Base-by-base conservation (phyloP, 805 yeast species). In the Metschnikowia baotianmanensis region DNA sequence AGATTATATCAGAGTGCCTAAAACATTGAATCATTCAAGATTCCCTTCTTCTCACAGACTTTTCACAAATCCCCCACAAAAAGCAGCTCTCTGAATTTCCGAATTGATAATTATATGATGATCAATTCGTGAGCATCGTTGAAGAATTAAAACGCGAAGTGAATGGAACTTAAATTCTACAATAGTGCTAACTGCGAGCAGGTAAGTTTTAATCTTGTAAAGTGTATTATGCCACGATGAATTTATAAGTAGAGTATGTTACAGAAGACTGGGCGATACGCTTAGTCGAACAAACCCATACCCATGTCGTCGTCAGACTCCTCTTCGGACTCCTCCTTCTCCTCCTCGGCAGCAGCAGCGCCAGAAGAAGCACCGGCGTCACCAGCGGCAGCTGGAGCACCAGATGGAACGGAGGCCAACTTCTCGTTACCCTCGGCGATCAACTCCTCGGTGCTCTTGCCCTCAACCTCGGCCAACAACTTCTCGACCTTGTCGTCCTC, bases 341-440 rank as follows among this genome's bases (percentile, higher is more conserved):
- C 55, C 50, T 48, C 60, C 45, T 50, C 66, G 26, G 52, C 63
- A 41, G 57, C 61, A 36, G 46, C 56, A 34, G 46, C 57, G 34
- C 51, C 51, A 37, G 56, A 53, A 38, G 57, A 50, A 41, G 58
- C 50, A 40, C 63, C 53, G 40, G 58, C 52, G 44, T 52, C 57
- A 48, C 50, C 57, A 40, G 50, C 50, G 38, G 56, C 51, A 39
- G 63, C 54, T 46, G 65, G 59, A 34, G 64, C 57, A 46, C 63
- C 64, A 42, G 63, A 37, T 52, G 65, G 65, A 48, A 59, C 65
- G 35, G 66, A 57, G 40, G 65, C 48, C 56, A 61, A 55, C 59
- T 61, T 61, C 53, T 53, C 61, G 65, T 56, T 61, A 60, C 66
- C 66, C 50, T 57, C 62, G 36, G 64, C 65, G 33, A 61, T 61